A percentile compares a stretch with the other conserved stretches of the same genome.
Evolutionary conservation across 2,329 filamentous ascomycete species (phyloP).

Genomic region (Alternaria ventricosa): DNA sequence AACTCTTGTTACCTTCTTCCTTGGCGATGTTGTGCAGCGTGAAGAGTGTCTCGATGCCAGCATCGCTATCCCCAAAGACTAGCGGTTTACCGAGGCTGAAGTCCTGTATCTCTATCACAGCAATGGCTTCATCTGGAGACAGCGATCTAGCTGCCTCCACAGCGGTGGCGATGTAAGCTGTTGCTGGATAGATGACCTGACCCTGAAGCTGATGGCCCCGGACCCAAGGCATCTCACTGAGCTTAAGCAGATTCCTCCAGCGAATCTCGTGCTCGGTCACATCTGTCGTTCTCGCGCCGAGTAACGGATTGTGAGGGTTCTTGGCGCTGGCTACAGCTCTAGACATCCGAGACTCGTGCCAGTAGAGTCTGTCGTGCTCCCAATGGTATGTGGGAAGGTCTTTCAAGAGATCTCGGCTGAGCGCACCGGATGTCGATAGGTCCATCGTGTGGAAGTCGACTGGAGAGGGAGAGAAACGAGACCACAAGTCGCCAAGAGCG

Average conservation of each 20-base stretch:
- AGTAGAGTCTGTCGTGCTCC: neutral
- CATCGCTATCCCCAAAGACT: neutral
- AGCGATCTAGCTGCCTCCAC: neutral
- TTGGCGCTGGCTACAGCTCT: neutral
- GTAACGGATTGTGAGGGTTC: neutral
- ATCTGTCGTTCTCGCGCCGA: neutral
- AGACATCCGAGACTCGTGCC: neutral
- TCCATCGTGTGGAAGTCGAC: neutral
- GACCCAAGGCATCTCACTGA: constrained; percentile 2
- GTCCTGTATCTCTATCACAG: neutral
- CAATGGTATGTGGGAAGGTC: neutral
- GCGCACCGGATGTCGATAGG: neutral
- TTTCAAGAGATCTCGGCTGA: neutral
- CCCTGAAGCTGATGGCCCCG: neutral
- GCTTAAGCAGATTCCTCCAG: constrained; percentile 1
- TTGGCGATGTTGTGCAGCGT: neutral
- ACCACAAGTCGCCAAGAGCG: constrained; percentile 14
- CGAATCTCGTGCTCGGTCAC: neutral
- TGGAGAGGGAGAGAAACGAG: neutral
- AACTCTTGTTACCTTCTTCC: neutral
- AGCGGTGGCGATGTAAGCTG: neutral
- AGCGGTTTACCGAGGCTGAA: constrained; percentile 2
- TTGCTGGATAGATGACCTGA: neutral
- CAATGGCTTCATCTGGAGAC: neutral
- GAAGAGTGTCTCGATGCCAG: neutral